Evolutionary conservation across 2,329 filamentous ascomycete species (phyloP).

Genomic region (Calonectria henricotiae): DNA sequence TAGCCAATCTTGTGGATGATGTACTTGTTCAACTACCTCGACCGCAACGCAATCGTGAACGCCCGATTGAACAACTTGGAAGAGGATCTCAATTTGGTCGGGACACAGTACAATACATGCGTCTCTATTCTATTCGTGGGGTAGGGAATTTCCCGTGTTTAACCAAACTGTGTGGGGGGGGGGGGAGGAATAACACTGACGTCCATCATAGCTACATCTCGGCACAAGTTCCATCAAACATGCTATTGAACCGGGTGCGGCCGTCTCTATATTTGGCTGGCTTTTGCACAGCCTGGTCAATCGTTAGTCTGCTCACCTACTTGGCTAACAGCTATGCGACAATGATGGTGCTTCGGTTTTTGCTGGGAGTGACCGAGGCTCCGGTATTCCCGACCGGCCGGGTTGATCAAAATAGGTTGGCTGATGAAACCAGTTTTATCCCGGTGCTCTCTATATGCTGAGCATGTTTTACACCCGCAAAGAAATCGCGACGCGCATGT

Average conservation of each 20-base stretch:
- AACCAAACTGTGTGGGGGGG: background rate
- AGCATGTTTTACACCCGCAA: conserved; percentile 71
- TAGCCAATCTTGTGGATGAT: conserved; percentile 5
- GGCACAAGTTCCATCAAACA: conserved; percentile 3
- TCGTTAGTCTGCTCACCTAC: conserved; percentile 4
- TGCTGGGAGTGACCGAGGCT: conserved; percentile 6
- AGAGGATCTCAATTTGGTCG: background rate
- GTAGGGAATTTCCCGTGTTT: background rate
- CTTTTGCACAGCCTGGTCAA: conserved; percentile 1
- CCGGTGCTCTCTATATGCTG: conserved; percentile 60
- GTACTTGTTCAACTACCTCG: conserved; percentile 17
- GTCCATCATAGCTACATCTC: background rate
- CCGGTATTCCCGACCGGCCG: background rate
- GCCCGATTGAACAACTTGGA: conserved; percentile 6
- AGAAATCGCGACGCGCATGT: conserved; percentile 61
- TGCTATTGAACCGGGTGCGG: conserved; percentile 5
- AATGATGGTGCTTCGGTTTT: conserved; percentile 7
- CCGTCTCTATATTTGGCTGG: background rate
- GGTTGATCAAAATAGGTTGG: background rate
- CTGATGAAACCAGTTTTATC: conserved; percentile 51
- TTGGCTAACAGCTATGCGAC: background rate
- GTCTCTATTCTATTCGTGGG: conserved; percentile 7
- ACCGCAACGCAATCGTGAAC: conserved; percentile 9
- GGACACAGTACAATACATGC: conserved; percentile 16
- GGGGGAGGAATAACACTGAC: background rate